Evolutionary conservation across 345 rosid species (phyloP).

Genomic region (Nephelium lappaceum): DNA sequence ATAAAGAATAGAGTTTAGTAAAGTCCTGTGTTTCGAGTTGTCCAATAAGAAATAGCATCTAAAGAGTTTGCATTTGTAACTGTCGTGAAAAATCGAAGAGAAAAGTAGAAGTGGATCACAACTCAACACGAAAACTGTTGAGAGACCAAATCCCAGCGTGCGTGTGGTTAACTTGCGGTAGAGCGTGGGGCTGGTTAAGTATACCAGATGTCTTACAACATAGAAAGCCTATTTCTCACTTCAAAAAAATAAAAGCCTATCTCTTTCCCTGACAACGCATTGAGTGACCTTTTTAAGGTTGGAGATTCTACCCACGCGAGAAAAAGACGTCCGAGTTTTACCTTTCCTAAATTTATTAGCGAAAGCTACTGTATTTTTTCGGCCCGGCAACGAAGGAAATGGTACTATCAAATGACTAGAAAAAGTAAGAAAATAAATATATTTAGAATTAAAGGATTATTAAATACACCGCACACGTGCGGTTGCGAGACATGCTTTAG

Average conservation of each 20-base stretch:
- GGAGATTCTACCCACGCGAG: conserved; percentile 14
- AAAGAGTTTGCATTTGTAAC: too few species aligned
- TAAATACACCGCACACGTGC: conserved; percentile 27
- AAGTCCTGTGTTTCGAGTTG: too few species aligned
- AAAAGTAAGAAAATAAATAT: too few species aligned
- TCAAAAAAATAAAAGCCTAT: neutral
- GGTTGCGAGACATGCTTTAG: conserved; percentile 19
- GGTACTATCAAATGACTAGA: too few species aligned
- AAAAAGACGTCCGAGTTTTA: conserved; percentile 13
- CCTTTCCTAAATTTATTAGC: neutral
- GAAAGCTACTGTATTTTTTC: neutral
- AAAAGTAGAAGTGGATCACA: too few species aligned
- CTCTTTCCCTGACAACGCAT: neutral
- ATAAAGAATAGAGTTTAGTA: too few species aligned
- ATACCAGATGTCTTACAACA: neutral
- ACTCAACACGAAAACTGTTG: too few species aligned
- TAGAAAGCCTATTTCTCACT: neutral
- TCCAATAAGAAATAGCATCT: too few species aligned
- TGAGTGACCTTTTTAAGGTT: neutral
- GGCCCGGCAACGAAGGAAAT: neutral
- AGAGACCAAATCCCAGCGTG: neutral
- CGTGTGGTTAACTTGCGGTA: neutral
- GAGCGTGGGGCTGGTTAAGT: neutral
- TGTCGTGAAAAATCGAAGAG: too few species aligned
- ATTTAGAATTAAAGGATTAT: neutral